A percentile compares a stretch with the other conserved stretches of the same genome.
Evolutionary conservation across 2,329 filamentous ascomycete genomes (phyloP).

Genomic region (Venturia asperata): DNA sequence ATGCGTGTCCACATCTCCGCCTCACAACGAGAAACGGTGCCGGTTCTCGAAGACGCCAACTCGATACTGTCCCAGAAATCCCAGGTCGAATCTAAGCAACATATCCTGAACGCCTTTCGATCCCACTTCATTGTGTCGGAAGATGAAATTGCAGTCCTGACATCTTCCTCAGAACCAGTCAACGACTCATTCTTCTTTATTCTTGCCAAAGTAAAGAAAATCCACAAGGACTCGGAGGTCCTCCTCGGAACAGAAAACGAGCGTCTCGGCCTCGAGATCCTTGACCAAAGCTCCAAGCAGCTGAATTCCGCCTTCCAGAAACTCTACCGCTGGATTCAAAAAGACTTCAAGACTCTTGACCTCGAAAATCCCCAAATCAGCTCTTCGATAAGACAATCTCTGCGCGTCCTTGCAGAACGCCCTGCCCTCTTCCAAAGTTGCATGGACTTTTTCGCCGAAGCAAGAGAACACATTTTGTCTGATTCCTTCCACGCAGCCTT

Average conservation of each 20-base stretch:
- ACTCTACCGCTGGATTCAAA: conserved; percentile 89
- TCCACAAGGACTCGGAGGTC: conserved; percentile 81
- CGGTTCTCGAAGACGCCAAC: conserved; percentile 70
- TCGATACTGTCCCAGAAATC: conserved; percentile 64
- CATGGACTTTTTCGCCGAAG: conserved; percentile 86
- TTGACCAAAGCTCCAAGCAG: conserved; percentile 81
- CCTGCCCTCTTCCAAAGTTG: conserved; percentile 90
- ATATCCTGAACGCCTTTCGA: conserved; percentile 68
- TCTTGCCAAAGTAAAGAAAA: conserved; percentile 72
- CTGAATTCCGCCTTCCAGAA: conserved; percentile 91
- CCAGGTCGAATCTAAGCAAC: conserved; percentile 72
- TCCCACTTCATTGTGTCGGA: conserved; percentile 79
- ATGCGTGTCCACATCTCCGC: conserved; percentile 71
- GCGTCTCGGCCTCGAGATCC: conserved; percentile 76
- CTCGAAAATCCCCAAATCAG: conserved; percentile 92
- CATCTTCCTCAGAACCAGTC: conserved; percentile 71
- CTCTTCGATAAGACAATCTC: conserved; percentile 70
- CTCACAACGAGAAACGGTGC: conserved; percentile 66
- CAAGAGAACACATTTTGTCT: conserved; percentile 76
- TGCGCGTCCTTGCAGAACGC: conserved; percentile 81
- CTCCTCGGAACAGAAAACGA: conserved; percentile 87
- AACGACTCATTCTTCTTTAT: conserved; percentile 77
- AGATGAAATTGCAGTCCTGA: conserved; percentile 68
- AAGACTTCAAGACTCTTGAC: conserved; percentile 85
- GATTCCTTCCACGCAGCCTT: conserved; percentile 85